Percentiles rank a stretch among this genome's conserved stretches.
Evolutionary conservation across 257 asterid genomes (phyloP).

Genomic region (Solanum pennellii): DNA sequence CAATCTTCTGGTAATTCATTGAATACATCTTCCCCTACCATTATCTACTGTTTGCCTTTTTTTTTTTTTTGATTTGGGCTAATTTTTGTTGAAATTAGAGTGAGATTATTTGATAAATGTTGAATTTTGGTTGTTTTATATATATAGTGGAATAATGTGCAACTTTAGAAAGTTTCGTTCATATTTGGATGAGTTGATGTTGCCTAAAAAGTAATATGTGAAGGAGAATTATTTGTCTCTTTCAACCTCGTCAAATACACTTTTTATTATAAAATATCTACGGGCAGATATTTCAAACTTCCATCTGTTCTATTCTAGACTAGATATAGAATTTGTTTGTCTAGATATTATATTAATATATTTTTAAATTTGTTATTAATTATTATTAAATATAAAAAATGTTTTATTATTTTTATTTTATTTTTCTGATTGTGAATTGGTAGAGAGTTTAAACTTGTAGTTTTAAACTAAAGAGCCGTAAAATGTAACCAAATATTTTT

Average conservation of each 20-base stretch:
- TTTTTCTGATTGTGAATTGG: background rate
- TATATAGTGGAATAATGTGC: background rate
- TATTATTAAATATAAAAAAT: background rate
- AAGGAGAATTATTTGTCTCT: background rate
- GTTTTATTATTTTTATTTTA: background rate
- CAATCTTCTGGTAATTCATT: slow-evolving; percentile 16
- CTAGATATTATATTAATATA: background rate
- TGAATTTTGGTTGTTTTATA: background rate
- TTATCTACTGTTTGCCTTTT: background rate
- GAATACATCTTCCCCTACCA: background rate
- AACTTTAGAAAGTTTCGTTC: background rate
- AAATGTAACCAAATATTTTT: too few species aligned
- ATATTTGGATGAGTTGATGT: background rate
- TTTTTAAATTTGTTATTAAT: background rate
- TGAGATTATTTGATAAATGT: background rate
- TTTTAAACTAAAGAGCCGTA: too few species aligned
- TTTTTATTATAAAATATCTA: background rate
- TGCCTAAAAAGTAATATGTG: background rate
- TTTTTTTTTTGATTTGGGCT: background rate
- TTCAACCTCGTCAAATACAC: background rate
- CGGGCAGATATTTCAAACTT: background rate
- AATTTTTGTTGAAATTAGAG: background rate
- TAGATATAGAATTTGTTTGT: background rate
- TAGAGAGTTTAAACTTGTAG: too few species aligned
- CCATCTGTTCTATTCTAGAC: background rate